Conservation (phyloP, 2,329 filamentous ascomycete species). For the Trichoderma sp. region DNA sequence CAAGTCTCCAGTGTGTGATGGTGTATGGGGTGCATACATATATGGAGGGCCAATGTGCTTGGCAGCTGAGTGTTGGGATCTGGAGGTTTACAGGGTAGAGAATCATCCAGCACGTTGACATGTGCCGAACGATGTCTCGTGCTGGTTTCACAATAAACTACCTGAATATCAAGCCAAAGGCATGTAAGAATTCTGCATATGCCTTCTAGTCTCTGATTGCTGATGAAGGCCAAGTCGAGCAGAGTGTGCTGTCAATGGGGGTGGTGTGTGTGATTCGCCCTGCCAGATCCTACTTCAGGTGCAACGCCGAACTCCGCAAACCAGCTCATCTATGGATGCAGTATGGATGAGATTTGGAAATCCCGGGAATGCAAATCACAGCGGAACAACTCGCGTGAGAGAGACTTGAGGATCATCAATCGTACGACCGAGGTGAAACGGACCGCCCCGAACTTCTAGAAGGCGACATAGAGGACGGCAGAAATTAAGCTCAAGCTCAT, state of each 20-base stretch:
- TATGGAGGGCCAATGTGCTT: neutral
- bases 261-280: too few species aligned
- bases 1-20: neutral
- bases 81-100: slow-evolving; percentile 8
- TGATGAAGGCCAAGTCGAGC: too few species aligned
- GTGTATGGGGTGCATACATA: slow-evolving; percentile 4
- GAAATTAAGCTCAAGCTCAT: slow-evolving; percentile 15
- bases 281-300: too few species aligned
- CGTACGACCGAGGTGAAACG: neutral
- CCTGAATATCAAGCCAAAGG: too few species aligned
- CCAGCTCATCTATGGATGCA: too few species aligned
- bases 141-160: neutral
- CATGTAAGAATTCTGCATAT: too few species aligned
- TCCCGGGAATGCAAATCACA: neutral
- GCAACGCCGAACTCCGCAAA: too few species aligned
- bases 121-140: too few species aligned
- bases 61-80: neutral
- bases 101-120: neutral
- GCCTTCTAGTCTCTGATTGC: too few species aligned
- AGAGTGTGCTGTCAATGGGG: too few species aligned
- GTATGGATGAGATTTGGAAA: neutral
- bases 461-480: neutral
- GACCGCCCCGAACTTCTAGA: slow-evolving; percentile 15
- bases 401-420: neutral
- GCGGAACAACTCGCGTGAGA: neutral